Evolutionary conservation across 73 alveolate species (phyloP), one percentile per base, ranked within the genome.

Genomic region (Strombidium stylifer): DNA sequence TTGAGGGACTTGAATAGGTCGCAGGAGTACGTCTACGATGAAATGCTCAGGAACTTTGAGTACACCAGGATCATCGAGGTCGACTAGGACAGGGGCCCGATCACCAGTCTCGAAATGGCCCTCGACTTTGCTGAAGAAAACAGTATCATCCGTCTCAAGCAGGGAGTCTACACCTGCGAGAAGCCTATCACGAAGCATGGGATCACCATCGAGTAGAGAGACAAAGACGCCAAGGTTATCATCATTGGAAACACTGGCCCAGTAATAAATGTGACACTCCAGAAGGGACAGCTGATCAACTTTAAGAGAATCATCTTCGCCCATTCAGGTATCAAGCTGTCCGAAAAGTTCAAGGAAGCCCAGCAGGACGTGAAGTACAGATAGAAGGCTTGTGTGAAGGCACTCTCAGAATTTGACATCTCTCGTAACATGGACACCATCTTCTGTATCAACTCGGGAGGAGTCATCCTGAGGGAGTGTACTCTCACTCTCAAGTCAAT

Each of bases 51-150:
- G n/a, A n/a, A n/a, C n/a, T n/a, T n/a, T n/a, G n/a, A 32, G 10
- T 32, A 32, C 42, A 6, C 4, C 32, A 71, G 57, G 69, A 71
- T 42, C 31, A 57, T 71, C 32, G 40, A 57, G 0, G 84, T 71
- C 2, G 94, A 81, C 50, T 27, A 65, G 31, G 89, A 69, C 26
- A 39, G 51, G 54, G 93, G 93, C 6, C 82, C 73, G 4, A 49
- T 77, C n/a, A 77, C 58, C 56, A 69, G 86, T 0, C 48, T 84
- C 26, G 50, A 84, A 28, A 87, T 69, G 42, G 94, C 94, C 3
- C 70, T 84, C 18, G 79, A 69, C 67, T 40, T 60, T 47, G 94
- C 94, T 12, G 89, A 84, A 36, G 87, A 87, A 19, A 84, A 84
- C 8, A 60, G 87, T n/a, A 73, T 80, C 10, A 84, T 84, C 23